phyloP scores from a whole-genome alignment of 208 protist species.

The Leishmania gerbilli region DNA sequence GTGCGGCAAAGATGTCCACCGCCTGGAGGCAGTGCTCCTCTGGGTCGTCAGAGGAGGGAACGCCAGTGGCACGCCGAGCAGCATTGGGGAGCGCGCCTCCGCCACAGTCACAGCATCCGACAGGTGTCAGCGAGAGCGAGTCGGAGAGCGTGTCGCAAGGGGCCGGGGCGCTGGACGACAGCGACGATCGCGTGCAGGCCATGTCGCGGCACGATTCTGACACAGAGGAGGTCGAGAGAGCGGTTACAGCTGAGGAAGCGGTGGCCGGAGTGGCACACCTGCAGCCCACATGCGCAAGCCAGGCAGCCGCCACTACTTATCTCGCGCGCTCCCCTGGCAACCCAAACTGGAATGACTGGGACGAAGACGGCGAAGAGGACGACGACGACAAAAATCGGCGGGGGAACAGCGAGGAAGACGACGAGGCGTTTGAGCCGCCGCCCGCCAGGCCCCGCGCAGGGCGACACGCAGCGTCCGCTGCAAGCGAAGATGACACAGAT shows the following conservation, averaged over 20 bases:
- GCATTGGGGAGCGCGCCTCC: background rate
- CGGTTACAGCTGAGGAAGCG: background rate
- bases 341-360: constrained; percentile 36
- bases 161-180: background rate
- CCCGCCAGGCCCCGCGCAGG: background rate
- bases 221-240: background rate
- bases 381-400: constrained; percentile 19
- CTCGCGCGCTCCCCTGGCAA: constrained; percentile 2
- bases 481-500: constrained; percentile 12
- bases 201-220: background rate
- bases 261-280: background rate
- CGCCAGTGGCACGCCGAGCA: background rate
- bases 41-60: constrained; percentile 5
- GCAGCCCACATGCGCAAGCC: background rate
- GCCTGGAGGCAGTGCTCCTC: background rate
- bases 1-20: background rate
- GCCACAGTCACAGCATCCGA: background rate
- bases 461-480: background rate
- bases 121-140: no score
- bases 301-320: background rate
- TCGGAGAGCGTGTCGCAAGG: background rate
- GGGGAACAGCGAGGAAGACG: background rate
- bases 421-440: background rate
- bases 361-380: constrained; percentile 24
- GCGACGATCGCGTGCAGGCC: constrained; percentile 3